Percentiles rank a stretch among this genome's conserved stretches.
These are phyloP conservation scores for Sonneratia caseolaris DNA, from an alignment of 345 rosid genomes.

Conservation along the genomic window DNA sequence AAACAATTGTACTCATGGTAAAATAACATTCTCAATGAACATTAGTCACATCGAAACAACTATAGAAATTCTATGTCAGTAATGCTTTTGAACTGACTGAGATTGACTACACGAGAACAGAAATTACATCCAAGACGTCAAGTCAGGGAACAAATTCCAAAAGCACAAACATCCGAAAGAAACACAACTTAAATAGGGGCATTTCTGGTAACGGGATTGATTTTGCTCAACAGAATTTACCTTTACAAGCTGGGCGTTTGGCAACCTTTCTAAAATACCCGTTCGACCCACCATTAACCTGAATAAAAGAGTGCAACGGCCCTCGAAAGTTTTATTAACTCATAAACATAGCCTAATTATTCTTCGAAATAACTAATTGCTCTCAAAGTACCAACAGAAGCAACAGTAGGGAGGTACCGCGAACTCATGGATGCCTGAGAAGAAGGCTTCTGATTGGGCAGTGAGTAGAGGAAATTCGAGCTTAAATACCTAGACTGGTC, in stretches of 20 bases:
- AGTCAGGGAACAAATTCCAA: neutral
- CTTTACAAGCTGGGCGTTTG: conserved; percentile 46
- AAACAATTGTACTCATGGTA: neutral
- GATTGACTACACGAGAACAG: too few species aligned
- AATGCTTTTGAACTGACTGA: neutral
- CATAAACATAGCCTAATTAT: neutral
- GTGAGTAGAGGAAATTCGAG: conserved; percentile 54
- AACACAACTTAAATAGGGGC: neutral
- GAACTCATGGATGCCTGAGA: conserved; percentile 30
- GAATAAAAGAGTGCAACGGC: conserved; percentile 1
- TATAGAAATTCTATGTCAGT: neutral
- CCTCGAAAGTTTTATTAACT: neutral
- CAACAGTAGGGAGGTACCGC: conserved; percentile 27
- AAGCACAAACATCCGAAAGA: neutral
- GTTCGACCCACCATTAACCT: conserved; percentile 30
- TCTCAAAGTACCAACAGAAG: neutral
- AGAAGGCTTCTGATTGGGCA: conserved; percentile 58
- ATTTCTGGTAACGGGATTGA: neutral
- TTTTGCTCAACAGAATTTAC: conserved; percentile 24
- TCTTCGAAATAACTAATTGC: neutral
- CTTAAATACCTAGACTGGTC: conserved; percentile 36
- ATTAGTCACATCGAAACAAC: neutral
- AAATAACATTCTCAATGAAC: neutral
- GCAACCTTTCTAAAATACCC: conserved; percentile 21
- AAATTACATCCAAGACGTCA: neutral